Conservation (phyloP, 345 rosid genomes). For the Corchorus capsularis region DNA sequence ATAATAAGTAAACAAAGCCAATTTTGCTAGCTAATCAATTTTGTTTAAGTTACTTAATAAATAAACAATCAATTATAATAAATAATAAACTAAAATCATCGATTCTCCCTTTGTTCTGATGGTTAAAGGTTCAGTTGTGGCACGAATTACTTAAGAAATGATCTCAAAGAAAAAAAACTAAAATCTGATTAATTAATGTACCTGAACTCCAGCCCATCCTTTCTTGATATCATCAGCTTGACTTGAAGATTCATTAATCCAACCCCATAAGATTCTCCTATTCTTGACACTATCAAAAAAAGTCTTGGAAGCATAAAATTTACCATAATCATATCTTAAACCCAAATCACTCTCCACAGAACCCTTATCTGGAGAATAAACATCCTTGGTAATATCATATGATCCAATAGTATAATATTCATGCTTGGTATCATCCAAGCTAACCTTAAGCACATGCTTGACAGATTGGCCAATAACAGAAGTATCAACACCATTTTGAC, state of each 20-base stretch:
- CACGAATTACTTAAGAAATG: background rate
- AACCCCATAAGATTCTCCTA: conserved; percentile 60
- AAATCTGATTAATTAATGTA: background rate
- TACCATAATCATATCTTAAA: conserved; percentile 68
- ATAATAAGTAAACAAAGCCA: background rate
- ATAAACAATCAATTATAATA: background rate
- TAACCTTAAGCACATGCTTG: conserved; percentile 65
- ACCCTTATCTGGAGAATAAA: conserved; percentile 43
- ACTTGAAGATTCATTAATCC: conserved; percentile 53
- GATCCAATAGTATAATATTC: conserved; percentile 64
- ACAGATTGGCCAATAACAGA: conserved; percentile 26
- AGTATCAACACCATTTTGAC: conserved; percentile 48
- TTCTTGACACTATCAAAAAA: conserved; percentile 51
- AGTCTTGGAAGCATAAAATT: conserved; percentile 75
- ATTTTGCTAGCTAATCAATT: background rate
- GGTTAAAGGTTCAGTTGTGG: too few species aligned
- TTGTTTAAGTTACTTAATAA: background rate
- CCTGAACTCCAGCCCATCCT: conserved; percentile 63
- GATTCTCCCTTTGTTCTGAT: too few species aligned
- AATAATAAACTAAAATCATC: too few species aligned
- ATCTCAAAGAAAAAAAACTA: too few species aligned
- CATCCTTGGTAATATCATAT: conserved; percentile 38
- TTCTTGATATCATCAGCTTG: conserved; percentile 32
- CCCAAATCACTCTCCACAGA: conserved; percentile 44
- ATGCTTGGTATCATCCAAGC: conserved; percentile 43